Evolutionary conservation across 768 basidiomycete species (phyloP), one percentile per base, ranked within the genome.

Genomic region (Bullera alba): DNA sequence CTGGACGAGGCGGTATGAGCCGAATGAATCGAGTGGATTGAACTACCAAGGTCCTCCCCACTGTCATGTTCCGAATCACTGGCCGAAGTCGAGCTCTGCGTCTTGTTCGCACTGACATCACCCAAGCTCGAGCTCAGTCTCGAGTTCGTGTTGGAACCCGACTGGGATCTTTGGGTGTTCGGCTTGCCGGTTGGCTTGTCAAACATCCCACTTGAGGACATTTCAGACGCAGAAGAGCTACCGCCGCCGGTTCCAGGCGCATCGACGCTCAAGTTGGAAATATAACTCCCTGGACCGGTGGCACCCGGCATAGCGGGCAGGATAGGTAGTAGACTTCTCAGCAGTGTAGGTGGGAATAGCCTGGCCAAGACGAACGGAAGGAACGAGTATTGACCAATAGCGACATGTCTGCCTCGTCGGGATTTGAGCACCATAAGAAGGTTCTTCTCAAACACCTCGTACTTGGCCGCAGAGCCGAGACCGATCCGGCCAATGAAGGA

Each of bases 31-130:
- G 61, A 53, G 47, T 62, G 60, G n/a, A 56, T 51, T 28, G 60
- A 62, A 38, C 61, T 63, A 4, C 49, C 39, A 35, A 63, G 34
- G 32, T 63, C 61, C 23, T 63, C 58, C 4, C 42, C 55, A 28
- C 46, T 43, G 6, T 52, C 51, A 39, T 52, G 51, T 28, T 61
- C 60, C 17, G 48, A 48, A 19, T 57, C 61, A 29, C 53, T 46
- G 47, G n/a, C n/a, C n/a, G n/a, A n/a, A n/a, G n/a, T n/a, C n/a
- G n/a, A n/a, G n/a, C n/a, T n/a, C n/a, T n/a, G n/a, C n/a, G n/a
- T n/a, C n/a, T n/a, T n/a, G n/a, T n/a, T n/a, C n/a, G n/a, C n/a
- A n/a, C n/a, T n/a, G n/a, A n/a, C n/a, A n/a, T n/a, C n/a, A n/a
- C n/a, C n/a, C n/a, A n/a, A n/a, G n/a, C n/a, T n/a, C n/a, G n/a